These are phyloP conservation scores for Verticillium tricorpus DNA, from an alignment of 2,329 filamentous ascomycete species.

Conservation along the genomic window DNA sequence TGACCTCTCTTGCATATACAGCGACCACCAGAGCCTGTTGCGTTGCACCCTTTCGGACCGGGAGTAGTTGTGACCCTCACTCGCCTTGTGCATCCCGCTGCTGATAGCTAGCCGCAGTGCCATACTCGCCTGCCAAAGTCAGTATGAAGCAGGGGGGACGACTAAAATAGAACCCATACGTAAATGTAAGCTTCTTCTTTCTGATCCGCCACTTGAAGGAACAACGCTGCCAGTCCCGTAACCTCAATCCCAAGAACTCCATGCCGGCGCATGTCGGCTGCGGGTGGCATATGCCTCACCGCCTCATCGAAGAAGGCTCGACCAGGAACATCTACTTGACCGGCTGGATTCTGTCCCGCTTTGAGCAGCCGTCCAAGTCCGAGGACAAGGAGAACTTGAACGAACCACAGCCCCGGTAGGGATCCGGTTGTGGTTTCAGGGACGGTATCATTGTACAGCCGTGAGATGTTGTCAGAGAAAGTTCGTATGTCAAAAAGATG, in stretches of 20 bases:
- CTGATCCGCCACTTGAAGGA: conserved; percentile 9
- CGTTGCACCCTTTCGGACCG: conserved; percentile 10
- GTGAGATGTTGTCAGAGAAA: conserved; percentile 10
- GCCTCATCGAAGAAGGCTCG: conserved; percentile 4
- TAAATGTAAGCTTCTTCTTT: conserved; percentile 13
- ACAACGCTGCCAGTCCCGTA: conserved; percentile 8
- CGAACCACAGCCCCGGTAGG: conserved; percentile 4
- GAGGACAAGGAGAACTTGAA: conserved; percentile 9
- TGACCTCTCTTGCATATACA: conserved; percentile 14
- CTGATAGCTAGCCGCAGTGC: conserved; percentile 7
- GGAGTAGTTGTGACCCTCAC: neutral
- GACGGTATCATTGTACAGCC: conserved; percentile 4
- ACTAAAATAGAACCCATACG: neutral
- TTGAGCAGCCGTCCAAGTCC: conserved; percentile 11
- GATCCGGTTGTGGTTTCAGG: neutral
- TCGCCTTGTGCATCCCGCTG: neutral
- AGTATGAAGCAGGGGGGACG: neutral
- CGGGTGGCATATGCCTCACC: conserved; percentile 2
- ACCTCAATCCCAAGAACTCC: conserved; percentile 9
- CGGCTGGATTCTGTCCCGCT: neutral
- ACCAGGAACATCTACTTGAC: conserved; percentile 3
- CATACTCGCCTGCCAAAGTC: conserved; percentile 5
- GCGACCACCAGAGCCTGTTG: conserved; percentile 12
- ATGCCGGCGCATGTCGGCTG: conserved; percentile 3
- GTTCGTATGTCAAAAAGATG: conserved; percentile 8